Evolutionary conservation across 2,329 filamentous ascomycete genomes (phyloP).

Genomic region (Blastomyces gilchristii): DNA sequence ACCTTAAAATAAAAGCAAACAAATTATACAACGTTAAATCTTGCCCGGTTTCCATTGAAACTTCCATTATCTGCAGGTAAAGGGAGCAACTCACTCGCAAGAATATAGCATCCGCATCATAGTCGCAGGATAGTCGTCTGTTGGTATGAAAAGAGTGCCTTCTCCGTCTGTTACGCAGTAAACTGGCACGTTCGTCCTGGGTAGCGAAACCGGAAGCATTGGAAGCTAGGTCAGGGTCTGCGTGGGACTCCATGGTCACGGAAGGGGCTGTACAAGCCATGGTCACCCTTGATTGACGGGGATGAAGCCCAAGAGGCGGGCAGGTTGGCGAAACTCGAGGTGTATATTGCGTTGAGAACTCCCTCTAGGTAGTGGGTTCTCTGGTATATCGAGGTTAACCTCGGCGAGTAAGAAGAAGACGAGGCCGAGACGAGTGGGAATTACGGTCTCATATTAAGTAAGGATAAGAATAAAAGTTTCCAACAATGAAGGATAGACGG

Average conservation of each 20-base stretch:
- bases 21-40: background rate
- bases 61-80: background rate
- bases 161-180: conserved; percentile 33
- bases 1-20: conserved; percentile 23
- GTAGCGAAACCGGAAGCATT: conserved; percentile 22
- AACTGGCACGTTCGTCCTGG: conserved; percentile 25
- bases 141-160: conserved; percentile 38
- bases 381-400: background rate
- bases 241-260: conserved; percentile 31
- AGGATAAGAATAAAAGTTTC: background rate
- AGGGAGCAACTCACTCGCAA: conserved; percentile 26
- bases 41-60: background rate
- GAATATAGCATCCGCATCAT: conserved; percentile 37
- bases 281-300: conserved; percentile 1
- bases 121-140: conserved; percentile 35
- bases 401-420: background rate
- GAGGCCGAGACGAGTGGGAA: background rate
- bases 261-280: conserved; percentile 34
- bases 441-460: background rate
- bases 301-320: background rate
- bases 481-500: background rate
- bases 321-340: background rate
- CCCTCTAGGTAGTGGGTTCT: background rate
- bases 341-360: background rate
- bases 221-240: conserved; percentile 15